These are phyloP conservation scores for Cyclostephanos tholiformis DNA, from an alignment of 108 stramenopile genomes.

Conservation along the genomic window DNA sequence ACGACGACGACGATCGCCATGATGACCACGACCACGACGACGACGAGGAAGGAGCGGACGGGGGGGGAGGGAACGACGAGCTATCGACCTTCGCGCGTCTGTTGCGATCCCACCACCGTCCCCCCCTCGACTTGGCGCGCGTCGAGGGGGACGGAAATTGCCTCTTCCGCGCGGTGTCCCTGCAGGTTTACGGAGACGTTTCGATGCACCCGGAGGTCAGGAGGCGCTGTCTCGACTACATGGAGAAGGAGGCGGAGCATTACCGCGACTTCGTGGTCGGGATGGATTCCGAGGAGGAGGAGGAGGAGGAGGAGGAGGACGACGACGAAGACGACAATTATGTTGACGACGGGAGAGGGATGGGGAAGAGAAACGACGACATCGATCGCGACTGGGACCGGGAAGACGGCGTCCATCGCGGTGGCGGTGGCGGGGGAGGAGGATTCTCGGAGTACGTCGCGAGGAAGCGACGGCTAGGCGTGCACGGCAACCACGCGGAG, in stretches of 20 bases:
- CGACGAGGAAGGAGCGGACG: background rate
- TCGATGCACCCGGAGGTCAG: conserved; percentile 85
- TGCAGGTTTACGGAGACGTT: conserved; percentile 96
- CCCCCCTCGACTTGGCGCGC: conserved; percentile 59
- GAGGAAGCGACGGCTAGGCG: conserved; percentile 79
- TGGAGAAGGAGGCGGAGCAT: conserved; percentile 70
- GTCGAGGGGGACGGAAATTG: conserved; percentile 97
- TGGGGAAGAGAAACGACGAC: too few species aligned
- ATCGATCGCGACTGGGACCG: too few species aligned
- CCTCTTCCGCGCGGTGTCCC: conserved; percentile 91
- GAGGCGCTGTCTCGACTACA: conserved; percentile 86
- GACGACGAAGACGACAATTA: too few species aligned
- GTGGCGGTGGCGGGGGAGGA: background rate
- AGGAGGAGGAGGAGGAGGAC: too few species aligned
- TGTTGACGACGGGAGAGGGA: too few species aligned
- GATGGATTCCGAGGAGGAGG: background rate
- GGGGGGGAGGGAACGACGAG: background rate
- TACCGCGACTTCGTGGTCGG: conserved; percentile 82
- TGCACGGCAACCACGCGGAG: conserved; percentile 97
- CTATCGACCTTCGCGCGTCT: conserved; percentile 9
- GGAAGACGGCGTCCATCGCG: background rate
- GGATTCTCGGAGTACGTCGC: conserved; percentile 78
- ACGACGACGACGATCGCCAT: too few species aligned
- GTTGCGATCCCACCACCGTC: conserved; percentile 27
- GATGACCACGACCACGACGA: background rate